A percentile compares a stretch with the other conserved stretches of the same genome.
These are phyloP conservation scores for Dendryphion nanum DNA, from an alignment of 2,329 filamentous ascomycete species.

Conservation along the genomic window DNA sequence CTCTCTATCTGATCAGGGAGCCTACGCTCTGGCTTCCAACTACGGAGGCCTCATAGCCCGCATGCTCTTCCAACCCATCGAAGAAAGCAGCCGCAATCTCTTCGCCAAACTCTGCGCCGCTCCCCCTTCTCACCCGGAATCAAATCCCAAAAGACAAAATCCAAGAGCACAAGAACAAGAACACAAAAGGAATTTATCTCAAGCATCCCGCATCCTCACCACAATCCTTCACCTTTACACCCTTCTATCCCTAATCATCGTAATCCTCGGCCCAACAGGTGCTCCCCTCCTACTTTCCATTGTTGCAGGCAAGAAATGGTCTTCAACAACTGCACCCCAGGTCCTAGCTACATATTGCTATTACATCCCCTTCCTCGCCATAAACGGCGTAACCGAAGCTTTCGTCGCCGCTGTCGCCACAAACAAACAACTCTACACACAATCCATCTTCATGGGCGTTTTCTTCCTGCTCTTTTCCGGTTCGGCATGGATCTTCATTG, in stretches of 20 bases:
- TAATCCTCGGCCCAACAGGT: slow-evolving; percentile 71
- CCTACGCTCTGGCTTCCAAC: slow-evolving; percentile 91
- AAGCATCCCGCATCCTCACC: slow-evolving; percentile 54
- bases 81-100: slow-evolving; percentile 87
- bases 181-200: slow-evolving; percentile 25
- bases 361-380: slow-evolving; percentile 87
- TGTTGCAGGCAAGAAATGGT: slow-evolving; percentile 77
- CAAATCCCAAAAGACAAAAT: no score
- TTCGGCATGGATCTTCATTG: slow-evolving; percentile 73
- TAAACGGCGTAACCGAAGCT: slow-evolving; percentile 89
- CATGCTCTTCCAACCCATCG: slow-evolving; percentile 89
- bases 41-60: slow-evolving; percentile 85
- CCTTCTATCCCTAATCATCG: slow-evolving; percentile 67
- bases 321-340: slow-evolving; percentile 66
- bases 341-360: slow-evolving; percentile 82
- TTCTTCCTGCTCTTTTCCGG: slow-evolving; percentile 76
- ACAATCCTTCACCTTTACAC: slow-evolving; percentile 71
- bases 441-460: slow-evolving; percentile 79
- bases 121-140: slow-evolving; percentile 10
- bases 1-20: slow-evolving; percentile 76
- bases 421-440: slow-evolving; percentile 68
- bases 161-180: slow-evolving; percentile 7
- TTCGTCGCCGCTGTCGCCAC: slow-evolving; percentile 88
- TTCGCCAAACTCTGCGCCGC: slow-evolving; percentile 74
- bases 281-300: slow-evolving; percentile 72